Evolutionary conservation across 2,329 filamentous ascomycete species (phyloP).

Genomic region (Epichloe hybrida): DNA sequence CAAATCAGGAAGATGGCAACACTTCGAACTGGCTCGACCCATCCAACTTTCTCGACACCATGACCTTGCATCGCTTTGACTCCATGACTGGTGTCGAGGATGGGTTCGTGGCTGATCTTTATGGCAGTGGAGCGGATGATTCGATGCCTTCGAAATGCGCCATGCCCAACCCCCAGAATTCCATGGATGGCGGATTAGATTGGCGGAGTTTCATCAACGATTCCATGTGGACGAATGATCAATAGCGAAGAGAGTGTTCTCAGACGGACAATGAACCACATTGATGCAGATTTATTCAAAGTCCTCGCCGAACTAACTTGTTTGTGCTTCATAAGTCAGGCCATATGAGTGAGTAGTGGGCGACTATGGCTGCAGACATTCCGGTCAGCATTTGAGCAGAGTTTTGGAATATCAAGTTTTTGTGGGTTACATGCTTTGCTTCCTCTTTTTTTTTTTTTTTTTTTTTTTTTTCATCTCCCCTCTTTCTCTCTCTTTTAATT

Average conservation of each 20-base stretch:
- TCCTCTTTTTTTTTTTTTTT: too few relatives aligned
- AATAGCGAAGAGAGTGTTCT: slow-evolving; percentile 5
- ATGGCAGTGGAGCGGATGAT: background rate
- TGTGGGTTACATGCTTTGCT: too few relatives aligned
- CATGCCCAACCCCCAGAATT: background rate
- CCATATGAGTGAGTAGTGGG: background rate
- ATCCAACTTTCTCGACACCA: background rate
- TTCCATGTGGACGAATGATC: slow-evolving; percentile 19
- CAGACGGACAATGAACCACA: background rate
- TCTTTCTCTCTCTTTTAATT: too few relatives aligned
- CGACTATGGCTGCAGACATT: background rate
- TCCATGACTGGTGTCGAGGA: slow-evolving; percentile 1
- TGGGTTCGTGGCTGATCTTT: background rate
- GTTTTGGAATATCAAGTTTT: too few relatives aligned
- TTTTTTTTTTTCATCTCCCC: background rate
- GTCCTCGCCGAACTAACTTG: background rate
- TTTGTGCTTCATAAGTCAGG: background rate
- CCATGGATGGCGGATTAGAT: slow-evolving; percentile 12
- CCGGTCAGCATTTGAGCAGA: background rate
- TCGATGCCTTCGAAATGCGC: slow-evolving; percentile 1
- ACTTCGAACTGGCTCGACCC: background rate
- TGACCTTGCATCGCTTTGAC: background rate
- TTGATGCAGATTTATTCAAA: background rate
- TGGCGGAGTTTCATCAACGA: slow-evolving; percentile 22
- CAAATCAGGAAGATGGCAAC: slow-evolving; percentile 7